Conservation (phyloP, 2,329 filamentous ascomycete genomes). For the Delphinella strobiligena region DNA sequence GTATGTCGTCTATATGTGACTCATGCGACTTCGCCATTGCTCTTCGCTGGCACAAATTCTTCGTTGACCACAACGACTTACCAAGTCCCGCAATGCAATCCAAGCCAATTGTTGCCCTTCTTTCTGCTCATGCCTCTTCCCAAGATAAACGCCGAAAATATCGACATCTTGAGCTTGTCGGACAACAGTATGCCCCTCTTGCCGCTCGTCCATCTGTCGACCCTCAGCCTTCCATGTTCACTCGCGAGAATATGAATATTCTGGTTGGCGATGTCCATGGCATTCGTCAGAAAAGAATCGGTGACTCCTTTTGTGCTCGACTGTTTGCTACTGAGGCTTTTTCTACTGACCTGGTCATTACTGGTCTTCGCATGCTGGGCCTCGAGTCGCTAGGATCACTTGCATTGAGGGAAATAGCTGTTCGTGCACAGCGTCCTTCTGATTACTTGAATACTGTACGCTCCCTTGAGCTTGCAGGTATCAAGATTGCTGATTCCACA, state of each 20-base stretch:
- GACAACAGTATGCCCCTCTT: no score
- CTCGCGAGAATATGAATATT: conserved; percentile 20
- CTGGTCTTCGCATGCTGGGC: conserved; percentile 57
- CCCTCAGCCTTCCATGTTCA: conserved; percentile 3
- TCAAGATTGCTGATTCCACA: conserved; percentile 48
- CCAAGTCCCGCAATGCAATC: conserved; percentile 23
- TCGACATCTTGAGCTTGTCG: no score
- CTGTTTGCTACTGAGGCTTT: conserved; percentile 71
- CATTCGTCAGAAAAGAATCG: conserved; percentile 35
- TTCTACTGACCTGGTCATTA: conserved; percentile 59
- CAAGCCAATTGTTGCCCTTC: conserved; percentile 18
- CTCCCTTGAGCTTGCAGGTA: conserved; percentile 48
- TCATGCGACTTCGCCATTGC: conserved; percentile 15
- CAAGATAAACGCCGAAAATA: background rate
- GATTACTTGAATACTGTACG: conserved; percentile 48
- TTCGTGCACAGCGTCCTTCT: conserved; percentile 46
- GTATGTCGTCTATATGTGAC: conserved; percentile 17
- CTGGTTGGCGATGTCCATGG: conserved; percentile 29
- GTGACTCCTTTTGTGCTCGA: conserved; percentile 62
- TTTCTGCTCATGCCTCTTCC: conserved; percentile 7
- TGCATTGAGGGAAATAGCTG: conserved; percentile 64
- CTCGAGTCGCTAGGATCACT: conserved; percentile 61
- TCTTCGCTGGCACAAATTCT: conserved; percentile 28
- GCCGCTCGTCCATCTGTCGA: background rate
- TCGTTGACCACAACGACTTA: conserved; percentile 23